Percentiles rank a stretch among this genome's conserved stretches.
Evolutionary conservation across 2,329 filamentous ascomycete genomes (phyloP).

Genomic region (Calonectria pseudoreteaudii): DNA sequence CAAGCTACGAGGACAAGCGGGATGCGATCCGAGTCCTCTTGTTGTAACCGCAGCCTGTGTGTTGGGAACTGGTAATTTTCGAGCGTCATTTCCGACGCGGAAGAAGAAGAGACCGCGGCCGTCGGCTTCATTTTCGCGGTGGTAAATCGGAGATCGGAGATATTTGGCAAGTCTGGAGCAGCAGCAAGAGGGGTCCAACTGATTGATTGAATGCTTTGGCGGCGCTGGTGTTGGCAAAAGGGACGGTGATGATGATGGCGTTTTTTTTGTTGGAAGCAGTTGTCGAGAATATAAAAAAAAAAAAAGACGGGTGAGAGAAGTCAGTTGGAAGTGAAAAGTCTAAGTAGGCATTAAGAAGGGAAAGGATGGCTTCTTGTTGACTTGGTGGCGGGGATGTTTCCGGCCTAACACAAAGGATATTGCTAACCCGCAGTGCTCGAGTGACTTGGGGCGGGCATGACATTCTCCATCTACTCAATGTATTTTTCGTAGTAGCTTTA

Average conservation of each 20-base stretch:
- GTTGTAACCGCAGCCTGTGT: background rate
- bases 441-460: background rate
- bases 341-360: background rate
- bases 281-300: background rate
- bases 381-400: slow-evolving; percentile 5
- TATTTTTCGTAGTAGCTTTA: slow-evolving; percentile 6
- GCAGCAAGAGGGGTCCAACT: background rate
- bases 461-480: background rate
- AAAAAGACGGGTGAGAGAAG: background rate
- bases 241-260: background rate
- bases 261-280: background rate
- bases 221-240: background rate
- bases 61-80: background rate
- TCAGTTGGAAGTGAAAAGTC: background rate
- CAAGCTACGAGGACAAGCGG: slow-evolving; percentile 2
- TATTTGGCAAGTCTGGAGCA: background rate
- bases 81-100: slow-evolving; percentile 2
- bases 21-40: slow-evolving; percentile 4
- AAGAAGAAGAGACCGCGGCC: background rate
- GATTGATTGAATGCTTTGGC: background rate
- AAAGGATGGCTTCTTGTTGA: slow-evolving; percentile 10
- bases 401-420: slow-evolving; percentile 7
- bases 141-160: background rate
- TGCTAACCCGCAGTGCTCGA: slow-evolving; percentile 8
- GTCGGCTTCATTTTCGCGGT: background rate